Evolutionary conservation across 2,329 filamentous ascomycete genomes (phyloP).

Genomic region (Neonectria faginata): DNA sequence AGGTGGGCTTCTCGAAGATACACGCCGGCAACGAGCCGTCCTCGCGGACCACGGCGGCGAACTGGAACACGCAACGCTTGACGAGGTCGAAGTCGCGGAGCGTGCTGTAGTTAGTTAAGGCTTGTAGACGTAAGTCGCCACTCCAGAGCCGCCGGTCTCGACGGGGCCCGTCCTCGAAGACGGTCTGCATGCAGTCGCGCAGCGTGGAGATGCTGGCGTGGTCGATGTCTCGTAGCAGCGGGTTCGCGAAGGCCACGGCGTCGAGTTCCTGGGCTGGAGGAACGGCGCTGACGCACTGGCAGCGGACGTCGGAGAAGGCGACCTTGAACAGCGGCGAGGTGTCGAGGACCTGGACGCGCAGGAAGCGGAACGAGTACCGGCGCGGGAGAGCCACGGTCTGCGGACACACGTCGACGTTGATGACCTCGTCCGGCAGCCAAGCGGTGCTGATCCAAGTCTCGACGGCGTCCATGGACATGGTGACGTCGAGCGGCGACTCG

Average conservation of each 20-base stretch:
- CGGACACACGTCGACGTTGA: constrained; percentile 51
- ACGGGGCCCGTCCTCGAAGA: constrained; percentile 54
- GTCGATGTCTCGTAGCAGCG: constrained; percentile 46
- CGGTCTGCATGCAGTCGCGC: constrained; percentile 54
- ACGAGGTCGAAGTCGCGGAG: constrained; percentile 50
- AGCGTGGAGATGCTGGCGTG: constrained; percentile 49
- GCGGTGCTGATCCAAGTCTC: constrained; percentile 54
- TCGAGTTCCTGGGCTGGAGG: constrained; percentile 34
- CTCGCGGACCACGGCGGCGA: constrained; percentile 48
- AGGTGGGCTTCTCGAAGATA: constrained; percentile 49
- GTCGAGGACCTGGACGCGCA: constrained; percentile 50
- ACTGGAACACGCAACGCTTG: constrained; percentile 52
- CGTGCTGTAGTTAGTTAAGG: constrained; percentile 52
- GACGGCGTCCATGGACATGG: constrained; percentile 47
- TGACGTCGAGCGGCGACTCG: constrained; percentile 53
- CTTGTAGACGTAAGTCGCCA: constrained; percentile 53
- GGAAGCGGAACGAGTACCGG: constrained; percentile 50
- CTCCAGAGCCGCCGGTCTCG: constrained; percentile 52
- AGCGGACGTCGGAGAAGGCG: constrained; percentile 44
- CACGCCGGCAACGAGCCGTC: constrained; percentile 51
- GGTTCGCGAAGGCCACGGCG: constrained; percentile 30
- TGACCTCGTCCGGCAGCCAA: constrained; percentile 53
- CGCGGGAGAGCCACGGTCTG: constrained; percentile 46
- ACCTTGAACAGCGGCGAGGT: constrained; percentile 52
- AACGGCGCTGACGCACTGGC: constrained; percentile 47